phyloP scores from a whole-genome alignment of 352 stramenopile species.

The Phytophthora pseudosyringae region DNA sequence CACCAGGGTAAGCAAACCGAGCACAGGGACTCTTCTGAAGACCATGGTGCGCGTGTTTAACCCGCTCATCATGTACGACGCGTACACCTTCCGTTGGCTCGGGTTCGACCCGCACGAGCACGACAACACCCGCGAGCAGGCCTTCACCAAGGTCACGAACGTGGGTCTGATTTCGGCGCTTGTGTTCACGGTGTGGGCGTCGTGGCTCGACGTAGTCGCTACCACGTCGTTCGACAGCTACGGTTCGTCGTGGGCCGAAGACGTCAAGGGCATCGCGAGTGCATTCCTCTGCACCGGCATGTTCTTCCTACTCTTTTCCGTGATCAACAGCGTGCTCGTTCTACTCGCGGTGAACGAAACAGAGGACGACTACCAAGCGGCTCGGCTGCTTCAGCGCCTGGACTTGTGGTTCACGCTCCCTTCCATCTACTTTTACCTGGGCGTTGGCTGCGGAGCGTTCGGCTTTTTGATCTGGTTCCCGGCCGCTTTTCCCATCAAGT shows the following conservation, averaged over 20 bases:
- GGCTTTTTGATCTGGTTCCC: constrained; percentile 1
- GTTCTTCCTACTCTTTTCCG: constrained; percentile 1
- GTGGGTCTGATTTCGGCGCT: not conserved
- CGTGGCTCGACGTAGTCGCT: not conserved
- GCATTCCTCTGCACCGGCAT: not conserved
- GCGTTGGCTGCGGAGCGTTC: not conserved
- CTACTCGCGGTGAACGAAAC: not conserved
- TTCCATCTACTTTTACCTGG: constrained; percentile 1
- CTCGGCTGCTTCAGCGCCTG: not conserved
- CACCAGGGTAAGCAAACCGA: no score
- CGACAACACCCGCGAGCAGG: constrained; percentile 36
- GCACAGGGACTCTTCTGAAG: not conserved
- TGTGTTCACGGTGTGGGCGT: not conserved
- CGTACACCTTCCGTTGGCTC: constrained; percentile 46
- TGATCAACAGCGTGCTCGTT: constrained; percentile 1
- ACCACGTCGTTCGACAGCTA: not conserved
- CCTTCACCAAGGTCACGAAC: constrained; percentile 31
- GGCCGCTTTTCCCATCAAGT: not conserved
- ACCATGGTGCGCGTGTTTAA: constrained; percentile 15
- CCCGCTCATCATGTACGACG: constrained; percentile 36
- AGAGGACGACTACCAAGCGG: not conserved
- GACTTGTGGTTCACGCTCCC: not conserved
- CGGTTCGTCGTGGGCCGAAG: not conserved
- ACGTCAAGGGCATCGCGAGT: not conserved
- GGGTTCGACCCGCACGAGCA: constrained; percentile 36